These are phyloP conservation scores for Cytospora piceae DNA, from an alignment of 2,329 filamentous ascomycete genomes.

Conservation along the genomic window DNA sequence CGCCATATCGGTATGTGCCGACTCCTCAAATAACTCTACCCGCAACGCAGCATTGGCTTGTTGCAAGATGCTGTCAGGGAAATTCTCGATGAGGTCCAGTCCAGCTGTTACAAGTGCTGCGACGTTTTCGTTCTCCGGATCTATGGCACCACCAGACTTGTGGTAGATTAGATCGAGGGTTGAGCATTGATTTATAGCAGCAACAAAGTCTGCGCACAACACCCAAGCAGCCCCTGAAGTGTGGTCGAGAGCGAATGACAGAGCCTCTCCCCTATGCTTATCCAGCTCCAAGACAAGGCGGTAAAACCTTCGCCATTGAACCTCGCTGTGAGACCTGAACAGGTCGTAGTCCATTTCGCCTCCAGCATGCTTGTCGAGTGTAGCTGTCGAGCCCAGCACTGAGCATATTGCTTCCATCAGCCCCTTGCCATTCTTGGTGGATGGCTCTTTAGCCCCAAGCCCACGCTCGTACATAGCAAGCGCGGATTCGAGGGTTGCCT, in stretches of 20 bases:
- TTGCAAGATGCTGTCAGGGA: conserved; percentile 71
- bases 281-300: conserved; percentile 84
- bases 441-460: conserved; percentile 47
- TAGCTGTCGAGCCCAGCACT: conserved; percentile 70
- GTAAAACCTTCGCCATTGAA: conserved; percentile 90
- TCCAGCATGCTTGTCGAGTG: conserved; percentile 62
- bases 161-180: conserved; percentile 74
- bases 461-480: conserved; percentile 79
- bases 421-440: conserved; percentile 53
- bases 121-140: conserved; percentile 56
- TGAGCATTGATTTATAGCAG: conserved; percentile 79
- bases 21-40: conserved; percentile 74
- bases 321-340: conserved; percentile 73
- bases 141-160: conserved; percentile 44
- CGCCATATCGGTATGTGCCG: conserved; percentile 70
- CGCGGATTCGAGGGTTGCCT: conserved; percentile 79
- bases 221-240: conserved; percentile 78
- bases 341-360: conserved; percentile 74
- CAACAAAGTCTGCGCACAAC: conserved; percentile 79
- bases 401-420: conserved; percentile 78
- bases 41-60: conserved; percentile 70
- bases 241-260: conserved; percentile 76
- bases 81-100: conserved; percentile 68
- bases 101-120: conserved; percentile 71
- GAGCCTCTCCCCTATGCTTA: conserved; percentile 78